phyloP scores from a whole-genome alignment of 495 filamentous ascomycete species.

The Hyaloscypha hepaticicola region DNA sequence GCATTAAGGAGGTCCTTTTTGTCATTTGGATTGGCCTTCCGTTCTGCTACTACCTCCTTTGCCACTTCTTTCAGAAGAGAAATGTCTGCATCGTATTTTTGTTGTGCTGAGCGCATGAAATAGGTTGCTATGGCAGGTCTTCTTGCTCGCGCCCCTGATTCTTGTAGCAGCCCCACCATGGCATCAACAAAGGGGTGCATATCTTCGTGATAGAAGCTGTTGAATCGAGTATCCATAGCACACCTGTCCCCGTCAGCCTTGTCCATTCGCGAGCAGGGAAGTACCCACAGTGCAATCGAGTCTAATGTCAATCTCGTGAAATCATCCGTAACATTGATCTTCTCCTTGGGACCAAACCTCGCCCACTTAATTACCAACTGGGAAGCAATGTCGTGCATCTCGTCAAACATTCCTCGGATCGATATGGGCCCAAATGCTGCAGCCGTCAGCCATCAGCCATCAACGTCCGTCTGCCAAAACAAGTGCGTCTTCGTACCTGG shows the following conservation, averaged over 20 bases:
- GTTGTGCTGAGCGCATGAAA: slow-evolving; percentile 51
- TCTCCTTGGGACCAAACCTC: slow-evolving; percentile 53
- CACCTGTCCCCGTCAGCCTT: slow-evolving; percentile 36
- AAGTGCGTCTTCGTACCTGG: slow-evolving; percentile 8
- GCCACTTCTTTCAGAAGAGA: slow-evolving; percentile 53
- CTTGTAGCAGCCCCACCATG: slow-evolving; percentile 56
- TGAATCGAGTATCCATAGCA: slow-evolving; percentile 73
- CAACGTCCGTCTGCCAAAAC: neutral
- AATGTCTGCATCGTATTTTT: slow-evolving; percentile 60
- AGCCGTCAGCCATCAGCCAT: slow-evolving; percentile 21
- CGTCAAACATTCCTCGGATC: slow-evolving; percentile 69
- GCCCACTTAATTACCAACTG: slow-evolving; percentile 79
- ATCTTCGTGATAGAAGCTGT: slow-evolving; percentile 61
- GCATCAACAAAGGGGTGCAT: slow-evolving; percentile 58
- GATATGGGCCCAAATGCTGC: slow-evolving; percentile 66
- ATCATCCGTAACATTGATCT: slow-evolving; percentile 64
- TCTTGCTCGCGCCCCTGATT: slow-evolving; percentile 49
- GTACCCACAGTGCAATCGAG: slow-evolving; percentile 57
- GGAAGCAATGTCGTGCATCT: slow-evolving; percentile 71
- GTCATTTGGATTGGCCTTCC: slow-evolving; percentile 53
- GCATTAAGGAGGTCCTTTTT: slow-evolving; percentile 70
- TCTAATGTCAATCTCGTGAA: slow-evolving; percentile 76
- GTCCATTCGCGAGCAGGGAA: neutral
- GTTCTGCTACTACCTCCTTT: slow-evolving; percentile 57
- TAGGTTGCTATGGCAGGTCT: slow-evolving; percentile 52